Evolutionary conservation across 2,329 filamentous ascomycete species (phyloP).

Genomic region (Claviceps fusiformis): DNA sequence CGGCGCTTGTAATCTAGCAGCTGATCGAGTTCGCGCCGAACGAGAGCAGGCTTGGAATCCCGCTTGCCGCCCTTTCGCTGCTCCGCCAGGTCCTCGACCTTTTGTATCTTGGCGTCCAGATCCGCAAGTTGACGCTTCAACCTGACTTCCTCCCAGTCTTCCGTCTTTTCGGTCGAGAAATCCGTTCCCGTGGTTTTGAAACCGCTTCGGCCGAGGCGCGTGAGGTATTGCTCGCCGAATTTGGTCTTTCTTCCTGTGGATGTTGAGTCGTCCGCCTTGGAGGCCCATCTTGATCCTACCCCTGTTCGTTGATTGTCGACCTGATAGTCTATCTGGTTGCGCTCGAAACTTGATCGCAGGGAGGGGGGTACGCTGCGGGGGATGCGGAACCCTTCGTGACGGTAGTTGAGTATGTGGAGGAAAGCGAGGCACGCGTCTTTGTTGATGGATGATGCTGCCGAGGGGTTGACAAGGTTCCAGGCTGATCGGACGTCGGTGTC

Average conservation of each 20-base stretch:
- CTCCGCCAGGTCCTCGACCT: slow-evolving; percentile 62
- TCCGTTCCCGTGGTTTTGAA: slow-evolving; percentile 81
- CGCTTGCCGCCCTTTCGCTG: slow-evolving; percentile 50
- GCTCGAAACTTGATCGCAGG: slow-evolving; percentile 83
- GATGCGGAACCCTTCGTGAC: slow-evolving; percentile 90
- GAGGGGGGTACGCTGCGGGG: slow-evolving; percentile 83
- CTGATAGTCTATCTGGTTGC: slow-evolving; percentile 94
- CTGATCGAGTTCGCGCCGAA: slow-evolving; percentile 89
- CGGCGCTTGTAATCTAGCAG: slow-evolving; percentile 87
- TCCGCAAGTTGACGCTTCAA: slow-evolving; percentile 86
- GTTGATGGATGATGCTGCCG: slow-evolving; percentile 66
- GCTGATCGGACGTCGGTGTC: slow-evolving; percentile 76
- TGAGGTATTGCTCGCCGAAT: slow-evolving; percentile 94
- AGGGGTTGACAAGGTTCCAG: slow-evolving; percentile 96
- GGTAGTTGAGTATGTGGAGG: slow-evolving; percentile 89
- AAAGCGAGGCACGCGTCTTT: slow-evolving; percentile 93
- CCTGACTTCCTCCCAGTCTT: slow-evolving; percentile 95
- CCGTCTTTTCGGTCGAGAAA: slow-evolving; percentile 71
- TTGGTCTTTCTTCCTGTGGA: slow-evolving; percentile 84
- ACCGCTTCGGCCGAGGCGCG: slow-evolving; percentile 69
- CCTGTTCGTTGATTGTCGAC: slow-evolving; percentile 57
- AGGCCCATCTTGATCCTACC: slow-evolving; percentile 64
- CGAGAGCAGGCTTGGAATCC: slow-evolving; percentile 72
- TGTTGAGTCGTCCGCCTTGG: slow-evolving; percentile 65
- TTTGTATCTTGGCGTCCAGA: slow-evolving; percentile 74